A percentile compares a stretch with the other conserved stretches of the same genome.
These are phyloP conservation scores for Eucalyptus erythrocorys DNA, from an alignment of 345 rosid species.

Conservation along the genomic window DNA sequence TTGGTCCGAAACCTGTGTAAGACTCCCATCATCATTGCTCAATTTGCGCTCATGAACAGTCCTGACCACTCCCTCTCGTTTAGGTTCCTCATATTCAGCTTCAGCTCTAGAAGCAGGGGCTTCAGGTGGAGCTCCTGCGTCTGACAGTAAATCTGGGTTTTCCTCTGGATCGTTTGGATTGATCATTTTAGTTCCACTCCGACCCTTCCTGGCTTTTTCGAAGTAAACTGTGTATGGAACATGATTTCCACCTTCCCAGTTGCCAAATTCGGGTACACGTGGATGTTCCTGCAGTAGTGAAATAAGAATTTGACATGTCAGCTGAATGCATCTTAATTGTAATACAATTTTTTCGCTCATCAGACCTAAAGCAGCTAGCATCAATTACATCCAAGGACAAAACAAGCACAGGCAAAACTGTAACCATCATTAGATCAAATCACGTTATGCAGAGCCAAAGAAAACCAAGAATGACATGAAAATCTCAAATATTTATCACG, in stretches of 20 bases:
- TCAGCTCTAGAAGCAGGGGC: constrained; percentile 30
- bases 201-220: constrained; percentile 70
- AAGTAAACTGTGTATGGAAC: constrained; percentile 88
- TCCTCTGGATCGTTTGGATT: constrained; percentile 80
- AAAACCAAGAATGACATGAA: background rate
- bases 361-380: background rate
- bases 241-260: constrained; percentile 72
- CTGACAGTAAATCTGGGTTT: constrained; percentile 27
- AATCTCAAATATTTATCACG: background rate
- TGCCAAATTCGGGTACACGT: constrained; percentile 76
- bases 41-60: constrained; percentile 15
- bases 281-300: constrained; percentile 45
- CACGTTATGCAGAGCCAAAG: background rate
- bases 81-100: constrained; percentile 29
- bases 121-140: constrained; percentile 16
- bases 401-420: background rate
- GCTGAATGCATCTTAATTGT: background rate
- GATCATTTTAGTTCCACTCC: constrained; percentile 34
- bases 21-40: constrained; percentile 24
- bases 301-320: background rate
- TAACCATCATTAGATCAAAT: background rate
- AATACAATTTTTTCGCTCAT: background rate
- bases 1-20: constrained; percentile 2
- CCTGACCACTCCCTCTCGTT: constrained; percentile 17
- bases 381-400: background rate